These are phyloP conservation scores for Mikania micrantha DNA, from an alignment of 129 eudicot species.

Conservation along the genomic window DNA sequence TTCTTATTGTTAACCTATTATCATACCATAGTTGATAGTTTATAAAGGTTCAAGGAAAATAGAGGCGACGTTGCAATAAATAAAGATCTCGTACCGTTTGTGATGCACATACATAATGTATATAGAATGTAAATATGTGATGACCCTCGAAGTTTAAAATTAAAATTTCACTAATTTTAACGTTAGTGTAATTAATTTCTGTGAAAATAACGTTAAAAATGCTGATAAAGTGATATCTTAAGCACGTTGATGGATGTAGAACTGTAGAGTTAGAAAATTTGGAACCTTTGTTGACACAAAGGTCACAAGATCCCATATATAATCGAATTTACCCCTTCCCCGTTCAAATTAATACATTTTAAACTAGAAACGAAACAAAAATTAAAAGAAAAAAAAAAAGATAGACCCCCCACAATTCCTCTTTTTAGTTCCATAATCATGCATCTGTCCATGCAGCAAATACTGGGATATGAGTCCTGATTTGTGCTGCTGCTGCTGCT, in stretches of 20 bases:
- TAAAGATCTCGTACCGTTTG: constrained; percentile 11
- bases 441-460: constrained; percentile 92
- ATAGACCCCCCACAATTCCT: constrained; percentile 8
- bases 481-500: constrained; percentile 20
- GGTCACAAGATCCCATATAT: constrained; percentile 27
- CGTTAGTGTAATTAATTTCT: too few species aligned
- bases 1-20: neutral
- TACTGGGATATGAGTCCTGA: constrained; percentile 73
- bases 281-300: constrained; percentile 23
- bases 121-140: too few species aligned
- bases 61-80: neutral
- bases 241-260: too few species aligned
- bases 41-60: neutral
- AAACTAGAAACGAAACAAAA: neutral
- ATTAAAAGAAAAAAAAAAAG: neutral
- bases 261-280: constrained; percentile 26
- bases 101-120: too few species aligned
- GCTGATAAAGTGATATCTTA: too few species aligned
- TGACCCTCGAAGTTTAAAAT: too few species aligned
- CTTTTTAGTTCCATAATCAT: constrained; percentile 16
- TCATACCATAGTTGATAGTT: neutral
- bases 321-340: constrained; percentile 33
- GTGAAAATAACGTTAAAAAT: too few species aligned
- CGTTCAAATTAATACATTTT: constrained; percentile 28
- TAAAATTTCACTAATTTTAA: too few species aligned